Percentiles rank a stretch among this genome's conserved stretches.
These are phyloP conservation scores for Panus rudis DNA, from an alignment of 768 basidiomycete genomes.

Conservation along the genomic window DNA sequence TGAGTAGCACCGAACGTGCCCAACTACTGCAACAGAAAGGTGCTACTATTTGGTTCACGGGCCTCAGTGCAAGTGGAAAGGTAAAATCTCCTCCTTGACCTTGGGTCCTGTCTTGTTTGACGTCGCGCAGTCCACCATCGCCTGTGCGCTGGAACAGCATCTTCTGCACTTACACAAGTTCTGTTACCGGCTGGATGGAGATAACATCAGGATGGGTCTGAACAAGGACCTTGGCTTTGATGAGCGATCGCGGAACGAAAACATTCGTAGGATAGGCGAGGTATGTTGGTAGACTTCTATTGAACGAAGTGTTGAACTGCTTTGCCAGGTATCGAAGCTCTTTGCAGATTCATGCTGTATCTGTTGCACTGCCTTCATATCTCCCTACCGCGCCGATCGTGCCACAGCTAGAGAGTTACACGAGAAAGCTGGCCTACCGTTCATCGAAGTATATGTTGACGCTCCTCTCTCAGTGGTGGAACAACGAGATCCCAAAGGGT, in stretches of 20 bases:
- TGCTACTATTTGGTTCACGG: constrained; percentile 94
- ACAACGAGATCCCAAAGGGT: constrained; percentile 90
- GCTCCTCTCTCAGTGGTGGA: constrained; percentile 87
- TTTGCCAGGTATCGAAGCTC: constrained; percentile 80
- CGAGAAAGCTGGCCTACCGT: constrained; percentile 61
- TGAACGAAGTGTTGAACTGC: not conserved
- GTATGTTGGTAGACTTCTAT: constrained; percentile 31
- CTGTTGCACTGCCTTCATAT: constrained; percentile 94
- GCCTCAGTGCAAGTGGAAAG: constrained; percentile 93
- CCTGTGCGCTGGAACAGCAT: constrained; percentile 94
- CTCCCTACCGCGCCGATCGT: constrained; percentile 90
- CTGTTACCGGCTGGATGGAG: constrained; percentile 90
- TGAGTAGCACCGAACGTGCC: constrained; percentile 59
- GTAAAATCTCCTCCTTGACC: constrained; percentile 32
- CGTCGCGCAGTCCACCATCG: constrained; percentile 81
- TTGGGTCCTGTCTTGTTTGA: not conserved
- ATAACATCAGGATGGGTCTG: constrained; percentile 91
- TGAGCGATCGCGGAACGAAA: constrained; percentile 86
- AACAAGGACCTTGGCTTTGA: constrained; percentile 97
- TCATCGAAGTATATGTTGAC: constrained; percentile 93
- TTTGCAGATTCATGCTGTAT: constrained; percentile 86
- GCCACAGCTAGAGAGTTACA: constrained; percentile 78
- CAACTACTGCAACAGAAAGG: constrained; percentile 72
- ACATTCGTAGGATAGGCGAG: constrained; percentile 96
- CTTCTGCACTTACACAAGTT: constrained; percentile 82